Conservation (phyloP, 2,329 filamentous ascomycete genomes). For the Neophaeococcomyces aloes region DNA sequence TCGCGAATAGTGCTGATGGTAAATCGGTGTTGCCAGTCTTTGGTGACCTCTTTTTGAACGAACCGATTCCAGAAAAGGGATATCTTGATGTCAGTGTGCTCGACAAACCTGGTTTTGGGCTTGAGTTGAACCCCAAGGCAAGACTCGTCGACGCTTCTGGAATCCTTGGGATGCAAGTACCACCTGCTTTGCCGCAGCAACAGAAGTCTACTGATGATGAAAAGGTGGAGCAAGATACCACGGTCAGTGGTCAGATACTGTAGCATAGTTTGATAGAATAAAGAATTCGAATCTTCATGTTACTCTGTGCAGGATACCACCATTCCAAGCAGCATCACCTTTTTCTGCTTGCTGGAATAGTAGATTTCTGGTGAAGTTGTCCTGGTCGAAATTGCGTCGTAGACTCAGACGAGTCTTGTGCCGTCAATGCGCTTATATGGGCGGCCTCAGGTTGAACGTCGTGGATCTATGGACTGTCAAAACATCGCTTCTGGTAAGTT, state of each 20-base stretch:
- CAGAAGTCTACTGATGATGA: slow-evolving; percentile 3
- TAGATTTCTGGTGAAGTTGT: too few species aligned
- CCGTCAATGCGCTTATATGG: too few species aligned
- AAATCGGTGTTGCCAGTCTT: slow-evolving; percentile 86
- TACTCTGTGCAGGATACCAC: neutral
- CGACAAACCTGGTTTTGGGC: slow-evolving; percentile 81
- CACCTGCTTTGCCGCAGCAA: slow-evolving; percentile 28
- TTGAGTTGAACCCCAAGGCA: slow-evolving; percentile 73
- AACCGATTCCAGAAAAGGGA: slow-evolving; percentile 76
- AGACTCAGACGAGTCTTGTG: too few species aligned
- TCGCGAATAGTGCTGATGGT: slow-evolving; percentile 85
- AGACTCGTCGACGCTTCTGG: slow-evolving; percentile 67
- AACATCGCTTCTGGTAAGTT: too few species aligned
- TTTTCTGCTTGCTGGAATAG: too few species aligned
- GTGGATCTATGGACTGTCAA: too few species aligned
- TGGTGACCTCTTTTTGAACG: slow-evolving; percentile 79
- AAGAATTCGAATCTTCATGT: neutral
- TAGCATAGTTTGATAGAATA: slow-evolving; percentile 2
- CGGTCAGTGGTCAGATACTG: neutral
- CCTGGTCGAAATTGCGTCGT: too few species aligned
- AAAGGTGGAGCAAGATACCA: neutral
- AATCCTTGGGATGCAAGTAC: slow-evolving; percentile 57
- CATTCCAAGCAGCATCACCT: neutral
- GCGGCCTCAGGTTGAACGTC: too few species aligned
- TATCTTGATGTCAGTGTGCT: slow-evolving; percentile 69